phyloP scores from a whole-genome alignment of 148 eudicot species.

The Fagopyrum tataricum region DNA sequence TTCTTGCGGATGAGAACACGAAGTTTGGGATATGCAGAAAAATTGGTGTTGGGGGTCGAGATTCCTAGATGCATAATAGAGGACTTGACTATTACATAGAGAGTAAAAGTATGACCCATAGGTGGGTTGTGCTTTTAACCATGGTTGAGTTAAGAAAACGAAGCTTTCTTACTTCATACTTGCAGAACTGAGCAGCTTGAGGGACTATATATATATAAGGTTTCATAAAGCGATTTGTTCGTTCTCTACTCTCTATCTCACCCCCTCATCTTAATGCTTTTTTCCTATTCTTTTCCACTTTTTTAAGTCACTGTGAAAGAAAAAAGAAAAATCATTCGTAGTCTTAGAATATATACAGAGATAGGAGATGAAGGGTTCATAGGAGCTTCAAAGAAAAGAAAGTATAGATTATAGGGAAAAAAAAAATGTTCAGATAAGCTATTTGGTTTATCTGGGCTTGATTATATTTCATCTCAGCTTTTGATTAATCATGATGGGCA shows the following conservation, averaged over 20 bases:
- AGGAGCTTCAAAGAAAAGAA: background rate
- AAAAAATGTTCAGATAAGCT: background rate
- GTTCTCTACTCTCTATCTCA: background rate
- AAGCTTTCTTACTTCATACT: background rate
- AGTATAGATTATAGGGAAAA: no score
- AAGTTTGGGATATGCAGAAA: no score
- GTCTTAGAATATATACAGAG: background rate
- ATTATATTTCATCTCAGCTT: background rate
- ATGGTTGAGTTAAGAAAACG: background rate
- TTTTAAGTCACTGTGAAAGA: background rate
- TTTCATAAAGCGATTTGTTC: background rate
- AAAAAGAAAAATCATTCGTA: background rate
- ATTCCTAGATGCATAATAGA: no score
- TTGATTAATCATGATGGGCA: slow-evolving; percentile 24
- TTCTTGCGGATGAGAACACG: no score
- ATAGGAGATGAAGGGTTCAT: background rate
- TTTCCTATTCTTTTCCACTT: background rate
- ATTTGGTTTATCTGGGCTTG: background rate
- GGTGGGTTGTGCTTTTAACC: background rate
- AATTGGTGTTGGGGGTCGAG: no score
- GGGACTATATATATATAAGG: background rate
- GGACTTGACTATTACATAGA: no score
- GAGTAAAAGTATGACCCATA: background rate
- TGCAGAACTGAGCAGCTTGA: background rate
- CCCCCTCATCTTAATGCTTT: background rate